Percentiles rank a stretch among this genome's conserved stretches.
phyloP scores from a whole-genome alignment of 768 basidiomycete genomes.

The Porphyrellus cyaneotinctus region DNA sequence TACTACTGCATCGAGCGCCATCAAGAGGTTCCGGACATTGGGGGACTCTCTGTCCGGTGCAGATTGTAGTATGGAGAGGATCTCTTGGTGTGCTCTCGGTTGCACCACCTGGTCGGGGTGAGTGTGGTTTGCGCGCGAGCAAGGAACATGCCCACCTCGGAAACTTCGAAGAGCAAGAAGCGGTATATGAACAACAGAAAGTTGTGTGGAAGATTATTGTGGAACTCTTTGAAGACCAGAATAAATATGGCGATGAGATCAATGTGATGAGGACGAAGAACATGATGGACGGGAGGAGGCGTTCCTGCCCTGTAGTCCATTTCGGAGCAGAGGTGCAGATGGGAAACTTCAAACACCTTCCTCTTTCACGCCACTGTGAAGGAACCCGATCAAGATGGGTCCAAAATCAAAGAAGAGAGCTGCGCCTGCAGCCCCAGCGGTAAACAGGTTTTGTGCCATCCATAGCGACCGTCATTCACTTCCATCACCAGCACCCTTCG shows the following conservation, averaged over 20 bases:
- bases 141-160: constrained; percentile 47
- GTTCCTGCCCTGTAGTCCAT: constrained; percentile 37
- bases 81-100: constrained; percentile 52
- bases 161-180: constrained; percentile 62
- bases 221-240: constrained; percentile 57
- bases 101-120: constrained; percentile 49
- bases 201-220: constrained; percentile 48
- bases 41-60: constrained; percentile 44
- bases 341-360: constrained; percentile 25
- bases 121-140: neutral
- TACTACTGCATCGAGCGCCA: constrained; percentile 42
- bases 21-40: constrained; percentile 42
- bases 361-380: constrained; percentile 14
- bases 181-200: constrained; percentile 65
- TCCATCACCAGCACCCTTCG: constrained; percentile 35
- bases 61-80: constrained; percentile 41
- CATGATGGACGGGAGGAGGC: constrained; percentile 61
- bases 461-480: neutral
- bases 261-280: constrained; percentile 75
- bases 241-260: constrained; percentile 61
- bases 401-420: constrained; percentile 33
- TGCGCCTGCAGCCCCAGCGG: constrained; percentile 28
- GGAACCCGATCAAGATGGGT: too few relatives aligned
- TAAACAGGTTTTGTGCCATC: constrained; percentile 9
- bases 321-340: neutral